Evolutionary conservation across 2,329 filamentous ascomycete genomes (phyloP), one percentile per base, ranked within the genome.

Genomic region (Leptodontidium sp.): DNA sequence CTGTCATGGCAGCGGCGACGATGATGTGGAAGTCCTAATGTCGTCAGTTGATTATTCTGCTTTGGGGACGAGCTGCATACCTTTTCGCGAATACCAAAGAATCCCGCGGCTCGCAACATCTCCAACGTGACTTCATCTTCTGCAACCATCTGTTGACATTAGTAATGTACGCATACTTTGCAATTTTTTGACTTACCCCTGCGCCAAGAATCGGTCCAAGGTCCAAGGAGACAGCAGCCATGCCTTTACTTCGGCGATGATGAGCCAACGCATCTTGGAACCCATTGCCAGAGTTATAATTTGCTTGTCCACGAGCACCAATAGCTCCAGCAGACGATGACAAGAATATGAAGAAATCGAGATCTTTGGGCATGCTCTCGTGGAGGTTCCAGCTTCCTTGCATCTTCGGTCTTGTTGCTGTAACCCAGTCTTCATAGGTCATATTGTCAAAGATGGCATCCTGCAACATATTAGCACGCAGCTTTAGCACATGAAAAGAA

Each of bases 21-120:
- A 87, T 75, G 8, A 78, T 79, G n/a, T 67, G 66, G 49, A 70
- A 67, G 53, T 68, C 67, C 62, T 65, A 14, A 4, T 14, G 0
- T 35, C n/a, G n/a, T 65, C 52, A 65, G 63, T 14, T 45, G 4
- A 26, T 8, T 0, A 14, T 29, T 14, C 12, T 26, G 14, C 47
- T 12, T n/a, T 2, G 32, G 12, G 26, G 4, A n/a, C 15, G 26
- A 8, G 38, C 21, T 26, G 9, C 38, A 8, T 43, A 59, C 35
- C 12, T 71, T 61, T 49, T 71, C 68, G 2, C 84, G 81, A 38
- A 87, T 85, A 45, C 85, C 85, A 72, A 86, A 84, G 77, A 88
- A 88, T 1, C 86, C 86, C 58, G 80, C 83, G 4, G 82, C 81
- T 21, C 83, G 82, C 61, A 88, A 81, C 59, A 80, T 82, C 67